Evolutionary conservation across 2,329 filamentous ascomycete genomes (phyloP).

Genomic region (Claviceps pazoutovae): DNA sequence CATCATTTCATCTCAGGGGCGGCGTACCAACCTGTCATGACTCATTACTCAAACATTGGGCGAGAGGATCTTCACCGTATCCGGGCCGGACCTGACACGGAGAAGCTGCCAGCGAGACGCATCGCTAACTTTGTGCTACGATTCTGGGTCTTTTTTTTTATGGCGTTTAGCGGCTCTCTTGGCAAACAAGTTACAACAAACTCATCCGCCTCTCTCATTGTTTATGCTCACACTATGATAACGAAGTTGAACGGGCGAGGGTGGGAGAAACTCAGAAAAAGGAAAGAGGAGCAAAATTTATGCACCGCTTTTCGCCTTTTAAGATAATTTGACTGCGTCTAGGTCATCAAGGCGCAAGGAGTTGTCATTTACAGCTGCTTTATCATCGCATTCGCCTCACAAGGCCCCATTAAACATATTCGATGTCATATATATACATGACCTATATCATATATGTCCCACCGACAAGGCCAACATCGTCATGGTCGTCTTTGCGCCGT

Average conservation of each 20-base stretch:
- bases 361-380: conserved; percentile 47
- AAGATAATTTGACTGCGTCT: conserved; percentile 46
- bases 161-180: conserved; percentile 32
- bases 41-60: conserved; percentile 34
- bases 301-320: conserved; percentile 7
- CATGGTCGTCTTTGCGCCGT: conserved; percentile 39
- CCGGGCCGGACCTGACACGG: conserved; percentile 25
- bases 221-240: too few relatives aligned
- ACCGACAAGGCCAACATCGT: conserved; percentile 29
- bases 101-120: conserved; percentile 27
- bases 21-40: too few relatives aligned
- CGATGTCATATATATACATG: conserved; percentile 41
- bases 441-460: conserved; percentile 27
- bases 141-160: conserved; percentile 25
- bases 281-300: too few relatives aligned
- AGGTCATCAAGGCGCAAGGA: conserved; percentile 39
- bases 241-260: too few relatives aligned
- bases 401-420: conserved; percentile 47
- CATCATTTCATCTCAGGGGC: conserved; percentile 25
- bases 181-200: conserved; percentile 24
- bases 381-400: conserved; percentile 35
- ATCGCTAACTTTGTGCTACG: conserved; percentile 28
- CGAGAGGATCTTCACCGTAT: conserved; percentile 32
- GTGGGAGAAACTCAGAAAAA: too few relatives aligned
- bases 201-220: neutral